Base-by-base conservation (phyloP, 2,329 filamentous ascomycete species). In the Cercospora nicotianae region DNA sequence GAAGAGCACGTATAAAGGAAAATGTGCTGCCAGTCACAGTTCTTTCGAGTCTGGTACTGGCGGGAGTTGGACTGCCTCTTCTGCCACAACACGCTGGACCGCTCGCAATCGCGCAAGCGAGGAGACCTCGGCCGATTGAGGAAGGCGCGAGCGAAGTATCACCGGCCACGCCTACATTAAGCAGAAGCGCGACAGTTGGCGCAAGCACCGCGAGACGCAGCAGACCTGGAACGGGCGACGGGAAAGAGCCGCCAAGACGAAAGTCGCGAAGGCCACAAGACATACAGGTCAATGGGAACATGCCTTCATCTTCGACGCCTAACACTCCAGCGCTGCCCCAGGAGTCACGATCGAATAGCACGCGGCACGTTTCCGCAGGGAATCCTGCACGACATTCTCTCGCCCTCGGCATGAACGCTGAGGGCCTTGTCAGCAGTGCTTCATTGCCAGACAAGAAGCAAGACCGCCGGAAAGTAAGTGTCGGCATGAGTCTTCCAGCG, bases 1-100 rank as follows among this genome's bases (percentile, higher is more conserved):
- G 89, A 67, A 85, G 88, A 72, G 90, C 93, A 74, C 90, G 90
- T 81, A 93, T 95, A 78, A 90, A 89, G 77, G 91, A 94, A 79
- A 95, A 95, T 78, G 85, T 91, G 5, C 80, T 94, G 45, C 92
- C 92, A 7, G 91, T 94, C 64, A 92, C 91, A 6, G 89, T 95
- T 1, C 86, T 95, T 36, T 90, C 91, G 42, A 94, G 91, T 79
- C 88, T 95, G 75, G 89, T 94, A 42, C 83, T 94, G 64, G 91
- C 90, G 63, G 91, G 90, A 75, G 83, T 94, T 63, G 92, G 89
- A 12, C 84, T 91, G 36, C 92, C 92, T 12, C 85, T 90, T 72
- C 84, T 95, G 18, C 90, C 91, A n/a, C 86, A 85, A 77, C 92
- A 90, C 86, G 91, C 90, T 33, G 92, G 92, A 0, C 92, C 92